Base-by-base conservation (phyloP, 768 basidiomycete genomes). In the Myochromella boudieri region DNA sequence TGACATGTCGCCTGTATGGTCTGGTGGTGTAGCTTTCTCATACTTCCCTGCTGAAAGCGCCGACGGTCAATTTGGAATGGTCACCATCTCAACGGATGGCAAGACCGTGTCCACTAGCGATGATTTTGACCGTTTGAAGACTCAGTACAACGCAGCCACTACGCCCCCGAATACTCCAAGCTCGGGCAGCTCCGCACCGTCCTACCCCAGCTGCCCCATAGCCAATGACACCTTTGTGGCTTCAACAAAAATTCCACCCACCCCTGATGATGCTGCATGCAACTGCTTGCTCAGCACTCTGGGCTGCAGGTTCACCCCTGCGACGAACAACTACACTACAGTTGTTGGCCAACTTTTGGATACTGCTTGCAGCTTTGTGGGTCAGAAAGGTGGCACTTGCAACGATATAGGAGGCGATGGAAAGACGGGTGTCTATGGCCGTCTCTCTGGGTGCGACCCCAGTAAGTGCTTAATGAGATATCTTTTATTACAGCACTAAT, bases 21-120 rank as follows among this genome's bases (percentile, higher is more conserved):
- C 89, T 25, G 94, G 94, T 51, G 93, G 90, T 42, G 55, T 95
- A 43, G 92, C 93, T 3, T 92, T 91, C 66, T 85, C 84, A 39
- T 95, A 95, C 66, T 94, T 95, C 79, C 87, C 89, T 1, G 90
- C 90, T 15, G 37, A 60, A n/a, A 85, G 84, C 54, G 79, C 74
- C 6, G 70, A 75, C 42, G 90, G 90, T 40, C 70, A 85, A 56
- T 97, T 89, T 53, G 94, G 94, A 20, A 87, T 95, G 76, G 87
- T 91, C 51, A 90, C 76, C 21, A 77, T 95, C 49, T 83, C 82
- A 2, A 2, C 72, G 2, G 85, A 88, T 59, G 77, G 76, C 48
- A 75, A 57, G 37, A 84, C 85, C 3, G 87, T 91, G 40, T 84
- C 80, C 6, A 74, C 80, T 20, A 76, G 75, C 55, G 70, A 71